Base-by-base conservation (phyloP, 495 filamentous ascomycete species). In the Xylaria longipes region DNA sequence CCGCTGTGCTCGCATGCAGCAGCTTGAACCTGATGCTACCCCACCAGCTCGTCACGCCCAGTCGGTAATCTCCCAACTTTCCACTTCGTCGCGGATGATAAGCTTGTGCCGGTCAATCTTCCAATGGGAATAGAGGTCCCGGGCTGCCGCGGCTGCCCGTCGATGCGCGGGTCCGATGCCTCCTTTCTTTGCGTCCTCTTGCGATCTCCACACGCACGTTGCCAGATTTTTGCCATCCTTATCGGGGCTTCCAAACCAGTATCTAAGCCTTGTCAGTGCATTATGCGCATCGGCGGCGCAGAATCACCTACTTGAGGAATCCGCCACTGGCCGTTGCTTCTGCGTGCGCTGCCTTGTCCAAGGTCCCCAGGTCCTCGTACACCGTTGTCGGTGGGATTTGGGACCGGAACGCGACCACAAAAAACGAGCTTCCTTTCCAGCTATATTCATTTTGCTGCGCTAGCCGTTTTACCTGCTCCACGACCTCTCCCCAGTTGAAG, bases 371-470 rank as follows among this genome's bases (percentile, higher is more conserved):
- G 39, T 89, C 82, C 6, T 86, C 84, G 65, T 86, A 85, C 71
- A 92, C 87, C 0, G 88, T 90, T 11, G 84, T 87, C 2, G 86
- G 85, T 7, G 86, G 85, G 22, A 96, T 87, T 67, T 81, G 86
- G 0, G 93, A 96, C 1, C 93, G 87, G 80, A 97, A 97, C 9
- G 89, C 90, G 25, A 97, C 93, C 50, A 97, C 84, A 73, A 94
- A 97, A 83, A 95, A 97, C 39, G 83, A 83, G 62, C 85, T 86
- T 48, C 84, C 81, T 61, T 84, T 88, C 91, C 92, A 97, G 1
- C 71, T 61, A 68, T 89, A 85, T n/a, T 82, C 79, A 3, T 82
- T 81, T 27, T 78, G 72, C 7, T 78, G 78, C 50, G 68, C 82
- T 58, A 91, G 79, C 1, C 82, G 71, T 69, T 78, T 80, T 56